A percentile compares a stretch with the other conserved stretches of the same genome.
These are phyloP conservation scores for Ophiostoma angusticollis DNA, from an alignment of 2,329 filamentous ascomycete genomes.

Conservation along the genomic window DNA sequence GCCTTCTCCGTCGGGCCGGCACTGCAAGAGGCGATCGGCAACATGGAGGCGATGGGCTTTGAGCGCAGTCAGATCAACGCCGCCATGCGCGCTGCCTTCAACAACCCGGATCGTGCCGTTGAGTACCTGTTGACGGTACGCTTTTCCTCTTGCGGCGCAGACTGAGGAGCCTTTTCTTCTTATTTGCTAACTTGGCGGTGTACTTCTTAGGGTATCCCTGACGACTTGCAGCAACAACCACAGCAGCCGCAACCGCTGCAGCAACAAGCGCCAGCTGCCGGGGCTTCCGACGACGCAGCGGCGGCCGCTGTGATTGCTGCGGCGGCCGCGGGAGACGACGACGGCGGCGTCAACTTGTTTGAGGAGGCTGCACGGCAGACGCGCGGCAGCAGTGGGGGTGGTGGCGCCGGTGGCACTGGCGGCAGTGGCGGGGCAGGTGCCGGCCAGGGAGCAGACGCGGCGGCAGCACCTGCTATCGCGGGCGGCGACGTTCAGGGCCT, in stretches of 20 bases:
- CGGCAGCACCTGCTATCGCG: conserved; percentile 29
- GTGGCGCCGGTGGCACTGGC: conserved; percentile 29
- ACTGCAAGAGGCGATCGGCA: conserved; percentile 67
- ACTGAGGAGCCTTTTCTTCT: background rate
- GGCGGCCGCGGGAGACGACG: conserved; percentile 37
- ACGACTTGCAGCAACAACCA: conserved; percentile 51
- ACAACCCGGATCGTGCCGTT: conserved; percentile 92
- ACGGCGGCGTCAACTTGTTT: conserved; percentile 73
- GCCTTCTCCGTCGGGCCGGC: conserved; percentile 78
- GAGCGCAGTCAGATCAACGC: conserved; percentile 75
- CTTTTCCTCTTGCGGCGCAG: conserved; percentile 10
- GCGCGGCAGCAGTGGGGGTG: conserved; percentile 31
- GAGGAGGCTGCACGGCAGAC: conserved; percentile 74
- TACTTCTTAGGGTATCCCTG: conserved; percentile 75
- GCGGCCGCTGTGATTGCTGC: conserved; percentile 30
- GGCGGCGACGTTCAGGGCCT: conserved; percentile 39
- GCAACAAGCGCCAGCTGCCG: conserved; percentile 24
- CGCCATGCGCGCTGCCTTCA: conserved; percentile 91
- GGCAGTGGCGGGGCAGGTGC: conserved; percentile 28
- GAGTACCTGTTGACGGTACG: conserved; percentile 84
- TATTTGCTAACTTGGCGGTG: background rate
- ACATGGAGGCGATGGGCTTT: conserved; percentile 98
- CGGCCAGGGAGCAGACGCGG: conserved; percentile 27
- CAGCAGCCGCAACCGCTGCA: conserved; percentile 16
- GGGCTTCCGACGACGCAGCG: conserved; percentile 30